Evolutionary conservation across 1,139 yeast species (phyloP), one percentile per base, ranked within the genome.

Genomic region (Blastobotrys aristatus): DNA sequence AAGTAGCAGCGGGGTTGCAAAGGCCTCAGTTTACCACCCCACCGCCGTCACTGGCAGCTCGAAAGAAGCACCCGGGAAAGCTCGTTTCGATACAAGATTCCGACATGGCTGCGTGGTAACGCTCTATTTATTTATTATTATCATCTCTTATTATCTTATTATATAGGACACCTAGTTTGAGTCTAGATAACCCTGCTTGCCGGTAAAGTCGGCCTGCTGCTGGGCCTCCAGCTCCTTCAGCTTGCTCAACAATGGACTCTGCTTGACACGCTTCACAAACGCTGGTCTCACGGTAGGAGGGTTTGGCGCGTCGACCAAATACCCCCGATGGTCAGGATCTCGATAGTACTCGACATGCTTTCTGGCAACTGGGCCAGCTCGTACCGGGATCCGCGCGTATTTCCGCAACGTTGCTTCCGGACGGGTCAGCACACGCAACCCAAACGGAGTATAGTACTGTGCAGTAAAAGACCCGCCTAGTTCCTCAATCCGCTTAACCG

Each of bases 291-390:
- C 56, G 24, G 53, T 53, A 22, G 68, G 67, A 1, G 70, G 66
- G 18, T 59, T 61, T 4, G 66, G 64, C 2, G 68, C 56, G 32
- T 53, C 69, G 13, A 60, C 69, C 58, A 90, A 70, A 63, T 87
- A 90, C 2, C 98, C 97, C 55, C 89, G 77, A 62, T 80, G 81
- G 33, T 74, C 81, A 5, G 77, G 76, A 63, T 79, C 76, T 41
- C 92, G 78, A 68, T 92, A 92, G 67, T 74, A 88, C 53, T 78
- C 80, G 52, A 92, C 82, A 60, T 84, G 89, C 69, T 87, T 83
- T 67, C 87, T 79, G 57, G 79, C 82, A 7, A 83, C 84, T 21
- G 98, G 98, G 66, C 90, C 79, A 3, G 97, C 94, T 46, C 80
- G 82, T 54, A 88, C 68, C 26, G 97, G 97, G 21, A 90, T 69